These are phyloP conservation scores for Sphaerobolus stellatus DNA, from an alignment of 1,284 basidiomycete genomes.

Conservation along the genomic window DNA sequence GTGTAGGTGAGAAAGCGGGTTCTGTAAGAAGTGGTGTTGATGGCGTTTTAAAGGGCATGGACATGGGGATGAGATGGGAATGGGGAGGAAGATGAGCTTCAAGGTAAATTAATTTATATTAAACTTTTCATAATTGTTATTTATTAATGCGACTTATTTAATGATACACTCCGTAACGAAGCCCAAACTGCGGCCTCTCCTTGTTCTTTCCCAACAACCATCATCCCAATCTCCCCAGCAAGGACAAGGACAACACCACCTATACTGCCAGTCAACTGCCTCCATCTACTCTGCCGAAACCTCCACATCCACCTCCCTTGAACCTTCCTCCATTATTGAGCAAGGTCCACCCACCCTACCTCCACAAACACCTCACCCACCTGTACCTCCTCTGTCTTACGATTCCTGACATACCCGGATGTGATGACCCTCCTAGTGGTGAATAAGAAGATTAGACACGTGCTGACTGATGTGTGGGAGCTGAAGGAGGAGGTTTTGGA, in stretches of 20 bases:
- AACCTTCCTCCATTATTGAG: no score
- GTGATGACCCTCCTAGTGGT: slow-evolving; percentile 60
- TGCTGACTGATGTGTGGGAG: slow-evolving; percentile 47
- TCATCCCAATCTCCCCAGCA: no score
- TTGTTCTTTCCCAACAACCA: no score
- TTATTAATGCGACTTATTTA: no score
- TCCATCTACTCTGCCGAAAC: background rate
- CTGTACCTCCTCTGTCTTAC: slow-evolving; percentile 42
- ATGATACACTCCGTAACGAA: background rate
- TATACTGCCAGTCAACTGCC: background rate
- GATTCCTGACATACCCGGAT: slow-evolving; percentile 56
- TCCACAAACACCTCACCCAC: slow-evolving; percentile 51
- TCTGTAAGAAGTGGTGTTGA: background rate
- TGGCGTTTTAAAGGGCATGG: background rate
- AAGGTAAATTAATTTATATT: background rate
- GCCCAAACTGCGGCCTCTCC: background rate
- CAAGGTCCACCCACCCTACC: slow-evolving; percentile 37
- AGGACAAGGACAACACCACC: no score
- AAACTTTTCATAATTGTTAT: no score
- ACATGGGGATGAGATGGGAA: no score
- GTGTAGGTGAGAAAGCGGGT: background rate
- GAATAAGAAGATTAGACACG: slow-evolving; percentile 49
- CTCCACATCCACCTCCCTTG: no score
- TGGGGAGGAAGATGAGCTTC: background rate
- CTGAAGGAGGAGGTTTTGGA: slow-evolving; percentile 65